Evolutionary conservation across 1,139 yeast species (phyloP), one percentile per base, ranked within the genome.

Genomic region (Taphrina betulina): DNA sequence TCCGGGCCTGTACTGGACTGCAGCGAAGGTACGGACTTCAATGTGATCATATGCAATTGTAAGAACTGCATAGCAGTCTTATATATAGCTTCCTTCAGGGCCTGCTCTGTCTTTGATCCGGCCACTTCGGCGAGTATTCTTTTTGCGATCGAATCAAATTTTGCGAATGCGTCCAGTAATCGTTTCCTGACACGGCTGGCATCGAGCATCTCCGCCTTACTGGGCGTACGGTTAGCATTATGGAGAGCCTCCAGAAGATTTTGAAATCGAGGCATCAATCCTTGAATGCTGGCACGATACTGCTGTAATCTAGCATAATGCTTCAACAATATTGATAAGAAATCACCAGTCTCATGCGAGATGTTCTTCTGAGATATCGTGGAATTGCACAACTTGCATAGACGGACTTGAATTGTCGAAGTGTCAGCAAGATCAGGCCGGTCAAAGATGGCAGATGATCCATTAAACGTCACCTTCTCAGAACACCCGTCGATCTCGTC

Each of bases 401-500:
- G 28, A 5, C 42, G 36, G 12, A 28, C 16, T 2, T 24, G 14
- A 14, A 31, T 26, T 29, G 20, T 35, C 14, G 42, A 41, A 23
- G 38, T 10, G 24, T 8, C 40, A n/a, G 52, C 20, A 36, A 17
- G 29, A 26, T 35, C 53, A 31, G n/a, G 22, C 12, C 19, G 28
- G 22, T 38, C 53, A 10, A 40, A 40, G 43, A 28, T 31, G 10
- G 41, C 26, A 2, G 36, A 35, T 24, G 36, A 31, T 7, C 20
- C 50, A 20, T 23, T 10, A 3, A 22, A 36, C 7, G 22, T 28
- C 14, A 37, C 17, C 20, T 28, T 28, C 3, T 96, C 87, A 68
- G 97, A 90, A 23, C 54, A 50, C 3, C 75, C 78, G 0, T 76
- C 73, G 1, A 64, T 64, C 0, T 77, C 66, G 64, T 83, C 84